A percentile compares a stretch with the other conserved stretches of the same genome.
phyloP scores from a whole-genome alignment of 257 asterid genomes.

The Penstemon eatonii region DNA sequence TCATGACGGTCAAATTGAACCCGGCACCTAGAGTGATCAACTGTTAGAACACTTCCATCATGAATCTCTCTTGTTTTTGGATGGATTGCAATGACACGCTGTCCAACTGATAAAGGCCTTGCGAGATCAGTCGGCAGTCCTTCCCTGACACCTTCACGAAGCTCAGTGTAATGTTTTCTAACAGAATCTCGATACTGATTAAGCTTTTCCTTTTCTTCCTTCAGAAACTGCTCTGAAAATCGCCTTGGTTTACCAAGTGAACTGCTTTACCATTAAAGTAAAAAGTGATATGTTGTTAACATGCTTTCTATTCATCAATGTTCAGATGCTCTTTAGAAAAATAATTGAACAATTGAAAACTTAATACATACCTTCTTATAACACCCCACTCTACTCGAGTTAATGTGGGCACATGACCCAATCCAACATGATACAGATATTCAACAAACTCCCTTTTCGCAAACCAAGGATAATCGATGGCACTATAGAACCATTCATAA shows the following conservation, averaged over 20 bases:
- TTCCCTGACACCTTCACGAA: constrained; percentile 80
- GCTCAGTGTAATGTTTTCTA: constrained; percentile 80
- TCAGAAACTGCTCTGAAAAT: constrained; percentile 86
- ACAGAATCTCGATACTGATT: constrained; percentile 86
- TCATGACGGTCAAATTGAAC: constrained; percentile 91
- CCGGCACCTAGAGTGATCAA: constrained; percentile 79
- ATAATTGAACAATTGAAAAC: constrained; percentile 13
- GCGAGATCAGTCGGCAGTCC: constrained; percentile 93
- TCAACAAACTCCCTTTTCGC: constrained; percentile 86
- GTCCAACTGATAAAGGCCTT: constrained; percentile 90
- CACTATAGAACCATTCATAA: constrained; percentile 92
- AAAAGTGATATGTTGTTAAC: constrained; percentile 16
- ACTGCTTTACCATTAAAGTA: constrained; percentile 47
- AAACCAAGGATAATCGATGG: constrained; percentile 94
- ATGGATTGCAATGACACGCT: constrained; percentile 90
- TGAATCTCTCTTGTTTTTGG: constrained; percentile 91
- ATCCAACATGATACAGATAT: constrained; percentile 78
- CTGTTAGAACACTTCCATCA: constrained; percentile 89
- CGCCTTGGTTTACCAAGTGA: constrained; percentile 94
- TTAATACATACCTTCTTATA: constrained; percentile 67
- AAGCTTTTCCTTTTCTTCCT: constrained; percentile 94
- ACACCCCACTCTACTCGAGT: constrained; percentile 96
- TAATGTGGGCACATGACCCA: constrained; percentile 84
- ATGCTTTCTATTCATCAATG: constrained; percentile 17
- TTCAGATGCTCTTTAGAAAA: constrained; percentile 19